Evolutionary conservation across 768 basidiomycete genomes (phyloP).

Genomic region (Lyophyllum atratum): DNA sequence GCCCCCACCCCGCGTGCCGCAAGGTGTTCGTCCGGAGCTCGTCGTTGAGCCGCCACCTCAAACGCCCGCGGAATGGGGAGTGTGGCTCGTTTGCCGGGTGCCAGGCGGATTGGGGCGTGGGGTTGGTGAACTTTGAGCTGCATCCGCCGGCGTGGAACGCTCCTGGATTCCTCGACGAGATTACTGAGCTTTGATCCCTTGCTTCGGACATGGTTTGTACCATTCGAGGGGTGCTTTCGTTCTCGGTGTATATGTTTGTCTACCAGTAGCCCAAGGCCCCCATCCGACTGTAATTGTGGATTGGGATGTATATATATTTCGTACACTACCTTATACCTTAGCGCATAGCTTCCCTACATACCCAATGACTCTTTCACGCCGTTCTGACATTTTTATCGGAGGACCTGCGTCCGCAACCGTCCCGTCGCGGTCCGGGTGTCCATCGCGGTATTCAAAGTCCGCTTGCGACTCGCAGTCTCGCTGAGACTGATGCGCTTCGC

Average conservation of each 20-base stretch:
- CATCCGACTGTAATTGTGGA: not conserved
- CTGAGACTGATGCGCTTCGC: too few relatives aligned
- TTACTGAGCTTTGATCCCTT: slow-evolving; percentile 2
- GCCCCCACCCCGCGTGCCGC: slow-evolving; percentile 18
- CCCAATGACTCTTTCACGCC: not conserved
- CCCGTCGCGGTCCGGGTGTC: too few relatives aligned
- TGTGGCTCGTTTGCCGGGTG: slow-evolving; percentile 16
- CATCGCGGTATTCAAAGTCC: too few relatives aligned
- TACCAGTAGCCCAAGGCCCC: not conserved
- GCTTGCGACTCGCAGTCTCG: not conserved
- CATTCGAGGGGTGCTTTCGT: not conserved
- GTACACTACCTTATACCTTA: not conserved
- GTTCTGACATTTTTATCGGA: not conserved
- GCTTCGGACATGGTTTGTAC: not conserved
- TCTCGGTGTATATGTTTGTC: not conserved
- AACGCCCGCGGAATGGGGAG: slow-evolving; percentile 12
- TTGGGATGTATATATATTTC: not conserved
- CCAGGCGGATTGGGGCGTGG: slow-evolving; percentile 16
- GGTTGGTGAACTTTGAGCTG: slow-evolving; percentile 17
- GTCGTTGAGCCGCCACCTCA: slow-evolving; percentile 21
- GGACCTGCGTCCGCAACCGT: too few relatives aligned
- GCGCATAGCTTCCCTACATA: not conserved
- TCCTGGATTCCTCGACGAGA: slow-evolving; percentile 19
- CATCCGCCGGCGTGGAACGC: slow-evolving; percentile 16
- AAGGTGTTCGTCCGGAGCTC: slow-evolving; percentile 22